Base-by-base conservation (phyloP, 495 filamentous ascomycete genomes). In the Aspergillus homomorphus region DNA sequence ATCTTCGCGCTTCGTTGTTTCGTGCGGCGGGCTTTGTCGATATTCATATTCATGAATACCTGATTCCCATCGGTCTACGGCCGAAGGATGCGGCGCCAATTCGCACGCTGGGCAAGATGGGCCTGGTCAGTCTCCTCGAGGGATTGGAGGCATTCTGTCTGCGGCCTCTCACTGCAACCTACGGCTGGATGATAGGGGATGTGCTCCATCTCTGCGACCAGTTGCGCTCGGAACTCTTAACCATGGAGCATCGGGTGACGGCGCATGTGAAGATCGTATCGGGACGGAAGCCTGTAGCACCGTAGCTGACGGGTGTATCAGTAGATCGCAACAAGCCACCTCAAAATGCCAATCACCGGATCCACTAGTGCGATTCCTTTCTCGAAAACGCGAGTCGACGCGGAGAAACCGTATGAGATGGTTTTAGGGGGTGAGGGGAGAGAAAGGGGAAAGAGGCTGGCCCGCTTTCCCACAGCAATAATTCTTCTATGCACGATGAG, bases 21-120 rank as follows among this genome's bases (percentile, higher is more conserved):
- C 66, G 69, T 22, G 76, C 80, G 7, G 74, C 78, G 0, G 88
- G 88, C 4, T 88, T 90, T 64, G 80, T 81, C 30, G 82, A 89
- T 53, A 73, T 87, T 44, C 74, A 74, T 4, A 69, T 81, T 6
- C 76, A 71, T 15, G 77, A 81, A 41, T 77, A 83, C 53, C 77
- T 78, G 26, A 77, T 91, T 8, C 87, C 87, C 0, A 70, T 91
- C 12, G 84, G 84, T 0, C 64, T 79, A 6, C 83, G 82, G 81
- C 74, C 76, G 2, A 67, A 80, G 5, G 80, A 83, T 56, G 73
- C 74, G 1, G n/a, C 71, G 73, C 33, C 82, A 84, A 55, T n/a
- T n/a, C 81, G 82, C 44, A 75, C 75, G 7, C 70, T 83, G 0
- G 86, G 83, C 6, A 90, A 87, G 61, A 82, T 89, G 72, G 87